These are phyloP conservation scores for Aspergillus versicolor DNA, from an alignment of 2,329 filamentous ascomycete genomes.

Conservation along the genomic window DNA sequence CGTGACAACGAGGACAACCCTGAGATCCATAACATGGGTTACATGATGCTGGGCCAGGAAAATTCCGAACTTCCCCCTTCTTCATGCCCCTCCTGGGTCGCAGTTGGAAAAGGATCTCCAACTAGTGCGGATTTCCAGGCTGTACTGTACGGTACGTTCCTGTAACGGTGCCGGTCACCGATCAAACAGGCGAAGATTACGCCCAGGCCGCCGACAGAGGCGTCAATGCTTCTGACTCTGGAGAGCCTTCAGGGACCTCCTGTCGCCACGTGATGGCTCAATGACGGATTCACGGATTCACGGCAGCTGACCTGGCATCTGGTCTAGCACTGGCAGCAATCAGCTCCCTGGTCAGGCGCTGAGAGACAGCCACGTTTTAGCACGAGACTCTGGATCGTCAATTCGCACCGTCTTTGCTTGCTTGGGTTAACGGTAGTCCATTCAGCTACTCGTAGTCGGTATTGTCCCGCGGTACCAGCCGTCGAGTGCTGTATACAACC, in stretches of 20 bases:
- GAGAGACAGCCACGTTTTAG: not conserved
- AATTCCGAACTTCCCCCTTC: not conserved
- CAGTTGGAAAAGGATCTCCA: conserved; percentile 24
- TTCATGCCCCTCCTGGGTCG: conserved; percentile 13
- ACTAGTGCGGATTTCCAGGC: conserved; percentile 19
- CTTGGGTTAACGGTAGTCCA: not conserved
- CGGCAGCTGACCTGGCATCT: conserved; percentile 23
- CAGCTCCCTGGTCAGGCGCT: not conserved
- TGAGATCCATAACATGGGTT: too few relatives aligned
- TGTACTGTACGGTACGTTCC: conserved; percentile 21
- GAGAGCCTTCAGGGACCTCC: conserved; percentile 2
- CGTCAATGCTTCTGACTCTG: not conserved
- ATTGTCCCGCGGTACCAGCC: not conserved
- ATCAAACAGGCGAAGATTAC: conserved; percentile 12
- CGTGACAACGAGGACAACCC: too few relatives aligned
- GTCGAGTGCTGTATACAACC: not conserved
- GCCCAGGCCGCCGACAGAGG: conserved; percentile 16
- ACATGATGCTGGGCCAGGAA: not conserved
- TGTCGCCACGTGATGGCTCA: conserved; percentile 32
- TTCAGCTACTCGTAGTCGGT: too few relatives aligned
- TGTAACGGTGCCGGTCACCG: conserved; percentile 18
- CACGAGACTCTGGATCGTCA: not conserved
- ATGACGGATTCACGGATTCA: conserved; percentile 13
- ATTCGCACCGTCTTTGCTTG: not conserved
- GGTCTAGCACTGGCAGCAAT: not conserved